Base-by-base conservation (phyloP, 345 rosid genomes). In the Pistacia integerrima region DNA sequence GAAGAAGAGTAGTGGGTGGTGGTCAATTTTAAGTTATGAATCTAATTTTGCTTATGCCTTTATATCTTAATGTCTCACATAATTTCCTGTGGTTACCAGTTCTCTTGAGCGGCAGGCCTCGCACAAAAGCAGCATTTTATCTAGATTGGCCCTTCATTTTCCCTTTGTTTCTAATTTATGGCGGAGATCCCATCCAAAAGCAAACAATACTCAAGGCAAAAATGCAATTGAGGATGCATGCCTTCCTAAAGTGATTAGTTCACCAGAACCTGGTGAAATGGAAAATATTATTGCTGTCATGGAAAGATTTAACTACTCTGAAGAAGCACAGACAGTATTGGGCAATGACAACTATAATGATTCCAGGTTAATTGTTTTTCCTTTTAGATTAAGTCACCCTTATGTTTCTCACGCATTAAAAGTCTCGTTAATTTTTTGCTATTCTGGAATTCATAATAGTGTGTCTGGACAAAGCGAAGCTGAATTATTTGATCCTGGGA, bases 131-230 rank as follows among this genome's bases (percentile, higher is more conserved):
- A 82, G 80, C 86, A 79, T 93, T 61, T 84, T 95, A 28, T 90
- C 93, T 38, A 90, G 89, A 81, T 82, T 93, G 78, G 93, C 85
- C 22, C 81, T 69, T 77, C 87, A 75, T 83, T 80, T 92, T 67
- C 97, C 98, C 52, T 90, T 86, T 80, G 84, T 93, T 79, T 77
- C 75, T 69, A 85, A 87, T 75, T 57, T 95, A 72, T 83, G 90
- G 41, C 79, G 82, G 79, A 89, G 74, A 61, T 69, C 81, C 8
- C 79, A 76, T 64, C 79, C 77, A 66, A 82, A 83, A 66, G 72
- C 83, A 41, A 64, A 72, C 51, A 82, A 80, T 60, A 59, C 75
- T 60, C 73, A 80, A 73, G 81, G 66, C 73, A 80, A 72, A 54
- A 75, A 62, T 76, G 77, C 64, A 66, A 35, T 61, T 60, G 75